phyloP scores from a whole-genome alignment of 192 early-diverging fungal genomes.

The Spinellus fusiger region DNA sequence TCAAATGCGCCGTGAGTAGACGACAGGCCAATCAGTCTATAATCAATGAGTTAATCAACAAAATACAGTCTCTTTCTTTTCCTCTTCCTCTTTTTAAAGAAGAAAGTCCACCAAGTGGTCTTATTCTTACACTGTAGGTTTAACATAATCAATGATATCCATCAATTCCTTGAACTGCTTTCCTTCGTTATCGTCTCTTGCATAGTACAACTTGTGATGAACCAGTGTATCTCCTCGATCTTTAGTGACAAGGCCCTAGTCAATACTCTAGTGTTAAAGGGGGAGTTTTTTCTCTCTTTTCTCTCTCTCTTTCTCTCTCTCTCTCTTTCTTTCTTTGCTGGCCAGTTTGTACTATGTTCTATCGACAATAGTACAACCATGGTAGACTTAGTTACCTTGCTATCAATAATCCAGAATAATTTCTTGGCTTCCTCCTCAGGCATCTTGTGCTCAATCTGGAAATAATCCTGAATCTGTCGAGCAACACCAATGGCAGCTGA shows the following conservation, averaged over 20 bases:
- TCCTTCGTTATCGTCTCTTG: conserved; percentile 80
- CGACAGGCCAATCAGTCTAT: conserved; percentile 76
- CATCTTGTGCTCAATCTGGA: conserved; percentile 68
- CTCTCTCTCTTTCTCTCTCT: too few relatives aligned
- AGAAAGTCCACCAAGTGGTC: too few relatives aligned
- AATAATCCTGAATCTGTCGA: conserved; percentile 80
- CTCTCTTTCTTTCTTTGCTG: too few relatives aligned
- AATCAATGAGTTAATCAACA: background rate
- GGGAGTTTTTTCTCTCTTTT: background rate
- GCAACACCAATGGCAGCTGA: conserved; percentile 95
- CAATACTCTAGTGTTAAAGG: background rate
- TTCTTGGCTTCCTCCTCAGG: conserved; percentile 64
- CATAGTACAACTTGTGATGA: conserved; percentile 81
- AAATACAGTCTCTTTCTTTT: too few relatives aligned
- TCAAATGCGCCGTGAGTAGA: conserved; percentile 78
- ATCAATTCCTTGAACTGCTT: conserved; percentile 65
- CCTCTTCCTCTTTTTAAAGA: too few relatives aligned
- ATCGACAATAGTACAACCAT: background rate
- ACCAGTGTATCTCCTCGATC: conserved; percentile 85
- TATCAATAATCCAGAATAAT: conserved; percentile 83
- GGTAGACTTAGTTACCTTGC: conserved; percentile 57
- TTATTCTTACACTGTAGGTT: conserved; percentile 72
- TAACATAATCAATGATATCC: conserved; percentile 79
- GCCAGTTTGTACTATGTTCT: too few relatives aligned
- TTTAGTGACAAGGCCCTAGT: conserved; percentile 71